Evolutionary conservation across 176 grass and related monocot species (phyloP), one percentile per base, ranked within the genome.

Genomic region (Paspalum vaginatum): DNA sequence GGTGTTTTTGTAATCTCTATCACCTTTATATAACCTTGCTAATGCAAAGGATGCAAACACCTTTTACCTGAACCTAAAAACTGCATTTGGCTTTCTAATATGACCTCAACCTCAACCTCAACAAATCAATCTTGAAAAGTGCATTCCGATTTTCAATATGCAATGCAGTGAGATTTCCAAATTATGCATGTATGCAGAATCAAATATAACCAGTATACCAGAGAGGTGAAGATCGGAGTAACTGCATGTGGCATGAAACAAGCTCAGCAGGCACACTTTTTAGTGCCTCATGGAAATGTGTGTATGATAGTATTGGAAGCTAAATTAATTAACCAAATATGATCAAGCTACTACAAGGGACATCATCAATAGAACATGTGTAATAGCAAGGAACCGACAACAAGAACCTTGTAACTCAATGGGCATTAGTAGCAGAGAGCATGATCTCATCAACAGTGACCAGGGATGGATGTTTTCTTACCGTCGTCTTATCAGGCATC

Each of bases 31-130:
- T 32, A 9, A 62, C 56, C 32, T 37, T 61, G 57, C 9, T 45
- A 72, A 72, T 77, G 74, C 8, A 67, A 17, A 26, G 17, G 16
- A 27, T 83, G 60, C 16, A 80, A 77, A 80, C 40, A 68, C 74
- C 68, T 62, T 41, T 12, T 5, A 63, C 24, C 17, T 7, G 2
- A 25, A 40, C 74, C 52, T 53, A 9, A 45, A 83, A 77, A 62
- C 4, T 25, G 11, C 26, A 60, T 0, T 52, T n/a, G 72, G 22
- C 7, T 45, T 21, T 68, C 32, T 15, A 44, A 78, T 15, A 62
- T 70, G 53, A 27, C 15, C 0, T 25, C n/a, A n/a, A n/a, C n/a
- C n/a, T n/a, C n/a, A n/a, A n/a, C n/a, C n/a, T n/a, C 38, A 68
- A 20, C 17, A 64, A 57, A 72, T 13, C 39, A 70, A 83, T 76